A percentile compares a stretch with the other conserved stretches of the same genome.
phyloP scores from a whole-genome alignment of 352 stramenopile genomes.

The Peronospora tabacina region DNA sequence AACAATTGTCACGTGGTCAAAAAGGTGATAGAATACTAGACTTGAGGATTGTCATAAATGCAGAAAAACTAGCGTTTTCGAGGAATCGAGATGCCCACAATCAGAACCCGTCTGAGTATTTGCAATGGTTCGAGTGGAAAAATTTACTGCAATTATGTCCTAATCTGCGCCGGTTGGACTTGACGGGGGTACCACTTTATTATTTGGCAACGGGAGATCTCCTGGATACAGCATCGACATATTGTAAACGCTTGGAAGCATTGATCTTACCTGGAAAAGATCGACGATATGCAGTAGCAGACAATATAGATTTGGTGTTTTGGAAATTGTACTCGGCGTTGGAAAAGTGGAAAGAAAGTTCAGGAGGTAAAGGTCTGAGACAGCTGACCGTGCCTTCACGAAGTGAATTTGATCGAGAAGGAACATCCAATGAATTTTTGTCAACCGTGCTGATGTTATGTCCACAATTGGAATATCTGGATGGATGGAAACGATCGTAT shows the following conservation, averaged over 20 bases:
- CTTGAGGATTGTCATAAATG: slow-evolving; percentile 25
- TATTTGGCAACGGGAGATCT: slow-evolving; percentile 35
- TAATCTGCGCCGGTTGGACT: slow-evolving; percentile 36
- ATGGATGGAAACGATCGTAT: slow-evolving; percentile 60
- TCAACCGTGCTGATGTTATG: slow-evolving; percentile 27
- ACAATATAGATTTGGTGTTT: slow-evolving; percentile 38
- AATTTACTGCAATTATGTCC: slow-evolving; percentile 28
- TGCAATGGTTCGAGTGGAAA: slow-evolving; percentile 42
- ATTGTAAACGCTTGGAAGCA: slow-evolving; percentile 30
- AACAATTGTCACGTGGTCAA: slow-evolving; percentile 7
- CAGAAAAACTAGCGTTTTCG: slow-evolving; percentile 27
- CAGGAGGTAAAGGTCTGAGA: slow-evolving; percentile 18
- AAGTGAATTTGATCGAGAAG: slow-evolving; percentile 29
- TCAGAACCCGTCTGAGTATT: slow-evolving; percentile 7
- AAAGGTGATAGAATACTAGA: slow-evolving; percentile 21
- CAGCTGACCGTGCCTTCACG: slow-evolving; percentile 33
- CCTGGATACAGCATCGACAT: slow-evolving; percentile 25
- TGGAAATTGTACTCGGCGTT: slow-evolving; percentile 28
- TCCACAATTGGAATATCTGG: slow-evolving; percentile 49
- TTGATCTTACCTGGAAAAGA: slow-evolving; percentile 37
- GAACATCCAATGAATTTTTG: slow-evolving; percentile 34
- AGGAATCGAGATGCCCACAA: slow-evolving; percentile 27
- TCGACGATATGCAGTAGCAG: slow-evolving; percentile 20
- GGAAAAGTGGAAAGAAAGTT: slow-evolving; percentile 24
- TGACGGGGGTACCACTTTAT: slow-evolving; percentile 34